phyloP scores from a whole-genome alignment of 2,329 filamentous ascomycete genomes.

The Colletotrichum melonis region DNA sequence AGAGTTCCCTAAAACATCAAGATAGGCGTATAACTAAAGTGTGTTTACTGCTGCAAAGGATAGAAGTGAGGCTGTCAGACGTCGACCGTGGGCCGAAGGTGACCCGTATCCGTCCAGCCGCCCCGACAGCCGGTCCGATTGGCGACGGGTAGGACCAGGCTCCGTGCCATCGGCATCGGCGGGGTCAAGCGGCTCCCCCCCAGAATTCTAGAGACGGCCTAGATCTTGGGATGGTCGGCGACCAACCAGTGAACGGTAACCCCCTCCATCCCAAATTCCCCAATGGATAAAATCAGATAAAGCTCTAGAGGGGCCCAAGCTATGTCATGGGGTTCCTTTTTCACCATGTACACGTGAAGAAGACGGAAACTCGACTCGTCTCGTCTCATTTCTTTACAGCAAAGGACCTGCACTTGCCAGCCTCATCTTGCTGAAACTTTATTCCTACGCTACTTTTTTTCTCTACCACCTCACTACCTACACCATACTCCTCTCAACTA shows the following conservation, averaged over 20 bases:
- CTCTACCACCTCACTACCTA: neutral
- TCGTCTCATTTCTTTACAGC: neutral
- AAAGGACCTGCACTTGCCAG: neutral
- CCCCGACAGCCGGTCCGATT: neutral
- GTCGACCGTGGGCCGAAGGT: neutral
- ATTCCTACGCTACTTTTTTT: neutral
- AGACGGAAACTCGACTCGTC: neutral
- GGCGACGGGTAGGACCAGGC: neutral
- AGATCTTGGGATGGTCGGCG: slow-evolving; percentile 19
- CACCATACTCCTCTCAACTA: neutral
- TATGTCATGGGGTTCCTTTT: slow-evolving; percentile 12
- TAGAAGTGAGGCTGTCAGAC: neutral
- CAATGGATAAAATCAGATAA: neutral
- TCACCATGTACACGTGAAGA: neutral
- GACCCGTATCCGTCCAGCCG: neutral
- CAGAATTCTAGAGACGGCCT: neutral
- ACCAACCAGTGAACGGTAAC: slow-evolving; percentile 12
- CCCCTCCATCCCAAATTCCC: neutral
- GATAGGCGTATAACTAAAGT: neutral
- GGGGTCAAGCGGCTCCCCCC: slow-evolving; percentile 6
- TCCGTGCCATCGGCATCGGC: neutral
- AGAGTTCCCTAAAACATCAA: no score
- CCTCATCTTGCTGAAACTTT: neutral
- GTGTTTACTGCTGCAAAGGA: neutral
- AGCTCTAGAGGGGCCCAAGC: slow-evolving; percentile 3